A percentile compares a stretch with the other conserved stretches of the same genome.
These are phyloP conservation scores for Meredithiella fracta DNA, from an alignment of 2,329 filamentous ascomycete species.

Conservation along the genomic window DNA sequence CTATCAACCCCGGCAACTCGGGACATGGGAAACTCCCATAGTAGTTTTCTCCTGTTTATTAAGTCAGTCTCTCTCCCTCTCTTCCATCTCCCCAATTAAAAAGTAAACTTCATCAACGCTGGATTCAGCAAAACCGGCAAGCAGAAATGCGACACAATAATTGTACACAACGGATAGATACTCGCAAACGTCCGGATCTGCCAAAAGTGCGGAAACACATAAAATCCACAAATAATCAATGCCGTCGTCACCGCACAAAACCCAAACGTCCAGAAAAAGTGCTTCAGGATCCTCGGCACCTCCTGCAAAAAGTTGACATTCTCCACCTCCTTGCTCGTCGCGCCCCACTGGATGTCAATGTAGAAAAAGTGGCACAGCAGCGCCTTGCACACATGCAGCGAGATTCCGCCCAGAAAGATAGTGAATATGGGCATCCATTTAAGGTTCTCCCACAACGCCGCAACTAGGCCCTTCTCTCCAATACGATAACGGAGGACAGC, in stretches of 20 bases:
- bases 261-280: slow-evolving; percentile 34
- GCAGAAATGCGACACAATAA: slow-evolving; percentile 38
- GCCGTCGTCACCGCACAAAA: slow-evolving; percentile 30
- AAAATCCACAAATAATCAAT: slow-evolving; percentile 32
- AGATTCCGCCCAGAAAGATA: slow-evolving; percentile 29
- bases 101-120: slow-evolving; percentile 34
- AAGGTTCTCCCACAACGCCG: slow-evolving; percentile 35
- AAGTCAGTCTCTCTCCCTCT: no score
- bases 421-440: slow-evolving; percentile 43
- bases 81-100: slow-evolving; percentile 7
- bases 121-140: slow-evolving; percentile 45
- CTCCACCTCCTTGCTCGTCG: slow-evolving; percentile 43
- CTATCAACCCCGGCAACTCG: background rate
- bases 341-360: slow-evolving; percentile 32
- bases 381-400: slow-evolving; percentile 26
- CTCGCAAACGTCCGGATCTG: slow-evolving; percentile 40
- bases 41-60: no score
- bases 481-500: slow-evolving; percentile 47
- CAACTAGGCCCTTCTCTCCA: slow-evolving; percentile 34
- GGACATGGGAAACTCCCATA: no score
- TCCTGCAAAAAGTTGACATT: slow-evolving; percentile 40
- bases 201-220: slow-evolving; percentile 34
- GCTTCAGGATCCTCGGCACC: slow-evolving; percentile 35
- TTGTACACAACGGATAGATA: slow-evolving; percentile 38
- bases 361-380: slow-evolving; percentile 28